phyloP scores from a whole-genome alignment of 225 moss, liverwort and hornwort species.

The Polytrichum formosum region DNA sequence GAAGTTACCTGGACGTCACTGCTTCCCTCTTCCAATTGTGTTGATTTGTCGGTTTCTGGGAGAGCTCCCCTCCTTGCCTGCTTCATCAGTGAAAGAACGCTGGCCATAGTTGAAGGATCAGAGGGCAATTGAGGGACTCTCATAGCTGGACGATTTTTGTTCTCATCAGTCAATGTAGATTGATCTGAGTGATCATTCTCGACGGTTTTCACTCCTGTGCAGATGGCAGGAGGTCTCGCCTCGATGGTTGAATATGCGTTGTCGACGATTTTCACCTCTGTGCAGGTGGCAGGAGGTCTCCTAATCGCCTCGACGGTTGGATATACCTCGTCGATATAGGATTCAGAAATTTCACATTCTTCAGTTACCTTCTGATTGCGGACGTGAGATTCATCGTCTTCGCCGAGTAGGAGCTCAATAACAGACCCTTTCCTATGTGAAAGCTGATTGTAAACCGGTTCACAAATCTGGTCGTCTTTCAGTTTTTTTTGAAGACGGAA shows the following conservation, averaged over 20 bases:
- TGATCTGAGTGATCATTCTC: conserved; percentile 33
- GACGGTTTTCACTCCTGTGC: conserved; percentile 19
- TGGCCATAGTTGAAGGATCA: conserved; percentile 29
- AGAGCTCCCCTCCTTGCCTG: conserved; percentile 43
- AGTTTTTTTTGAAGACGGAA: conserved; percentile 39
- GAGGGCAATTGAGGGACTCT: conserved; percentile 6
- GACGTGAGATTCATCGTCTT: conserved; percentile 17
- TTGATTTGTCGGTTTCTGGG: neutral
- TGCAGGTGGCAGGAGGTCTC: conserved; percentile 2
- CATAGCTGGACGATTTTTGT: neutral
- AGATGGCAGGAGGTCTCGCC: neutral
- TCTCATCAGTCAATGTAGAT: conserved; percentile 27
- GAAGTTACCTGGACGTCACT: neutral
- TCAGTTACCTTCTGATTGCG: conserved; percentile 1
- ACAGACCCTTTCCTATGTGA: conserved; percentile 16
- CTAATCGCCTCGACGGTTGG: too few relatives aligned
- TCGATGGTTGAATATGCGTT: conserved; percentile 1
- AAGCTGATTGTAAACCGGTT: conserved; percentile 12
- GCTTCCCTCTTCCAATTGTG: neutral
- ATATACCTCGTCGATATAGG: neutral
- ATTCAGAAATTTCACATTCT: neutral
- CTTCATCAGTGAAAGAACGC: conserved; percentile 39
- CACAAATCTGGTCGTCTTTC: conserved; percentile 23
- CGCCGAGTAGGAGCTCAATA: conserved; percentile 20
- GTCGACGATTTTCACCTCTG: conserved; percentile 12